These are phyloP conservation scores for Leccinum solheimii DNA, from an alignment of 1,284 basidiomycete species.

Conservation along the genomic window DNA sequence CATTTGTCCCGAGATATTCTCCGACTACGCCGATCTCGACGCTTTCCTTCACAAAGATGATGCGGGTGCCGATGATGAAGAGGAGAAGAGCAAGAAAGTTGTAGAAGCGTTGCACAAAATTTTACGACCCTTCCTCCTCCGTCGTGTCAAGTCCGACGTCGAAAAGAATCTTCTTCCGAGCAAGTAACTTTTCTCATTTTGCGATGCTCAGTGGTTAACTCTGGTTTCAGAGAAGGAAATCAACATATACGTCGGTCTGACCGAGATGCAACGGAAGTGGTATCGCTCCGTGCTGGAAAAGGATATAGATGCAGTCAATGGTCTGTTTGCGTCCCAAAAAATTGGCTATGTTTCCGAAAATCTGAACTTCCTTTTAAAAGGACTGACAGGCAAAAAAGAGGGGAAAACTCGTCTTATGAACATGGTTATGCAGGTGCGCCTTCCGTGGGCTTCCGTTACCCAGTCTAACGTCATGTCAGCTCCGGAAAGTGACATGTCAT, in stretches of 20 bases:
- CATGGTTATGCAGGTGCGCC: constrained; percentile 96
- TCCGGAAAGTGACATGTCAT: constrained; percentile 83
- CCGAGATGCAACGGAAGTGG: constrained; percentile 99
- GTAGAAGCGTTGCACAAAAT: constrained; percentile 99
- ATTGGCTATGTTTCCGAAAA: neutral
- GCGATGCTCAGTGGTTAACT: neutral
- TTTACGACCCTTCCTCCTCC: constrained; percentile 89
- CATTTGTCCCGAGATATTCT: constrained; percentile 84
- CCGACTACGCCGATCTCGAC: constrained; percentile 73
- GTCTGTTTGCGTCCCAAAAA: constrained; percentile 36
- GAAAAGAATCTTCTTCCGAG: constrained; percentile 96
- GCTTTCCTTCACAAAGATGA: constrained; percentile 83
- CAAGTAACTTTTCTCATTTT: constrained; percentile 36
- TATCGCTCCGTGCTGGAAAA: constrained; percentile 95
- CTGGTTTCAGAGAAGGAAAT: constrained; percentile 86
- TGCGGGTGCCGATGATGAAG: constrained; percentile 70
- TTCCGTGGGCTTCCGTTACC: neutral
- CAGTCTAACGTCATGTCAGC: constrained; percentile 30
- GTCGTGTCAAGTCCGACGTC: constrained; percentile 96
- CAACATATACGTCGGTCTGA: constrained; percentile 97
- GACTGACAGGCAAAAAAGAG: constrained; percentile 94
- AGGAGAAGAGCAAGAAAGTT: constrained; percentile 87
- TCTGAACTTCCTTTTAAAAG: constrained; percentile 36
- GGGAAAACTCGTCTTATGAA: constrained; percentile 98
- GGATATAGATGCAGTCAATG: constrained; percentile 98